Base-by-base conservation (phyloP, 352 stramenopile genomes). In the Phytophthora tentaculata region DNA sequence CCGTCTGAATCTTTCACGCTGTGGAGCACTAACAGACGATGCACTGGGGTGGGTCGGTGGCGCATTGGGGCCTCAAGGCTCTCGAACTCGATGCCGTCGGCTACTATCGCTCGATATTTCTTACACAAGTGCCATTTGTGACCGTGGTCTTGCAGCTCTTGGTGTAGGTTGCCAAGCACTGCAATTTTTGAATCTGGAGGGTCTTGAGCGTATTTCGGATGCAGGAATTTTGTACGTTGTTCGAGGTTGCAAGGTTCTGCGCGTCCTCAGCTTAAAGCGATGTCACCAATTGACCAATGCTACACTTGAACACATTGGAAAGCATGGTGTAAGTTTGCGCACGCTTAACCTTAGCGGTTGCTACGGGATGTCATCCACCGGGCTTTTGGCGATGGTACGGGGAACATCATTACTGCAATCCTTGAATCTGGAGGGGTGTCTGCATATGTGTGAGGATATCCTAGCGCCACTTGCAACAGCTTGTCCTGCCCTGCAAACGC, bases 111-210 rank as follows among this genome's bases (percentile, higher is more conserved):
- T 95, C 6, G 84, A 95, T 53, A 44, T 95, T 3, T 88, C 84
- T 20, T 87, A 86, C 55, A 88, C 83, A 22, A 73, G 52, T 6
- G 56, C 71, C n/a, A 80, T 94, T 57, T 75, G 72, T 13, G 86
- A 94, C 47, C 70, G 84, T 8, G 86, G 84, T 3, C 69, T 92
- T 35, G 66, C 68, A 24, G 69, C 81, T 17, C 71, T 94, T 17
- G 78, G 77, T 3, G 51, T 43, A 7, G 82, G 83, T 6, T 94
- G 86, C 59, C 64, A 56, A 35, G 23, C 70, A 6, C 73, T 94
- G 16, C 81, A 92, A 67, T 94, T 94, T 53, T 35, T 94, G 47
- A 94, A 91, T 67, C 45, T 94, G 20, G 86, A 92, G 67, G 81
- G 84, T 0, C 64, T 94, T 6, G 76, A 88, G 20, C 71, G 69